Evolutionary conservation across 2,329 filamentous ascomycete species (phyloP), one percentile per base, ranked within the genome.

Genomic region (Verticillium alfalfae): DNA sequence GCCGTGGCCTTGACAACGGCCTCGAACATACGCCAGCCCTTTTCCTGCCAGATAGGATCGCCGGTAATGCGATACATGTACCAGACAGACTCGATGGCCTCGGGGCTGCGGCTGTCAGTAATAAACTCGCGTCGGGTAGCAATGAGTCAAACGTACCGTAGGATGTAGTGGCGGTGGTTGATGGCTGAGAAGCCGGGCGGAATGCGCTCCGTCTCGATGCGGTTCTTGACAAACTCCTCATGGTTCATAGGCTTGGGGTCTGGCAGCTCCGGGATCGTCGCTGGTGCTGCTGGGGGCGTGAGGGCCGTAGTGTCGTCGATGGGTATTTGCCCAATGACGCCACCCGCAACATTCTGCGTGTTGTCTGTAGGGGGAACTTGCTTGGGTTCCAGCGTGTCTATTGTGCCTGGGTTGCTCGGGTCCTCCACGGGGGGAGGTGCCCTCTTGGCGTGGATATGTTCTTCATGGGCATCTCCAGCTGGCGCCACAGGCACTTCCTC

Each of bases 41-140:
- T 88, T 34, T 96, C 91, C 71, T 89, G 88, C 82, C 91, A 92
- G 5, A 76, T 74, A 1, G 81, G 76, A 66, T 95, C 89, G 57
- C 92, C 93, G 0, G 92, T 96, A 74, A 96, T 92, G 70, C 93
- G 90, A 77, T 96, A 95, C 80, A 96, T 88, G 76, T 93, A 91
- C 83, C 92, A 96, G 15, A 96, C 87, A 0, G 89, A 92, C 70
- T 96, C 92, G 67, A 96, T 93, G 1, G 91, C 91, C 78, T 96
- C 92, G 22, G 92, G 91, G 26, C 90, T 90, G 65, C 63, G 5
- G n/a, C 10, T 9, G 18, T 63, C 31, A 62, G 65, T 69, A 56
- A 72, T 69, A 54, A 39, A 16, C 18, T 61, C 59, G 59, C 60
- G 57, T 64, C 58, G 26, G 66, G 64, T 22, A 56, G 57, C 13